phyloP scores from a whole-genome alignment of 2,329 filamentous ascomycete genomes.

The Aspergillus chevalieri region DNA sequence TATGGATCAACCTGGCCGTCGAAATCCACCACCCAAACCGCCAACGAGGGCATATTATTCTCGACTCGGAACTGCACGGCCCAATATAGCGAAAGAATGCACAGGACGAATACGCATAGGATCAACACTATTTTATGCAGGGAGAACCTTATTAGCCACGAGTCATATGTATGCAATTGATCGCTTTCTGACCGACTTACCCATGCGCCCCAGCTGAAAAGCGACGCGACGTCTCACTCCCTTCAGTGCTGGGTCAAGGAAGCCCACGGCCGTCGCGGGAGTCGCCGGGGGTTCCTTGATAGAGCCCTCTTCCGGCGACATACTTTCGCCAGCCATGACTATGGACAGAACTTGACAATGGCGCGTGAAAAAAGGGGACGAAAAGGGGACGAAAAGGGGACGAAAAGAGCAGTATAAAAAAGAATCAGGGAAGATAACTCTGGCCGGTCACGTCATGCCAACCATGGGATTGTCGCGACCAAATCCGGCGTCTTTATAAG shows the following conservation, averaged over 20 bases:
- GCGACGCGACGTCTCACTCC: conserved; percentile 15
- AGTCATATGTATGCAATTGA: neutral
- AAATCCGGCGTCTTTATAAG: too few relatives aligned
- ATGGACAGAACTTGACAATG: neutral
- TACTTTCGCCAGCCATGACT: neutral
- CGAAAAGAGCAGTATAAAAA: neutral
- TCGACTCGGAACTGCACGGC: conserved; percentile 50
- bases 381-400: neutral
- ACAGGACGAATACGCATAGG: conserved; percentile 52
- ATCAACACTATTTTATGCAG: conserved; percentile 22
- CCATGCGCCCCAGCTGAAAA: conserved; percentile 19
- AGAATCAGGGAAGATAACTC: neutral
- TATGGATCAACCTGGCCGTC: conserved; percentile 53
- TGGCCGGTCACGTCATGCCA: too few relatives aligned
- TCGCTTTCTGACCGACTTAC: conserved; percentile 8
- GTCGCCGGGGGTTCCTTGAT: conserved; percentile 4
- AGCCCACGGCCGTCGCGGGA: conserved; percentile 20
- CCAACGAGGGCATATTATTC: conserved; percentile 43
- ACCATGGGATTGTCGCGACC: too few relatives aligned
- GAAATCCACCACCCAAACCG: conserved; percentile 58
- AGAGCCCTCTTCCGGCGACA: neutral
- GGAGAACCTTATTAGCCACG: neutral
- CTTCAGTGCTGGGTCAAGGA: conserved; percentile 22
- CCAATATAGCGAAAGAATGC: conserved; percentile 57
- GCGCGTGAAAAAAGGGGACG: neutral